Evolutionary conservation across 371 early-diverging fungal species (phyloP).

Genomic region (Actinomortierella wolfii): DNA sequence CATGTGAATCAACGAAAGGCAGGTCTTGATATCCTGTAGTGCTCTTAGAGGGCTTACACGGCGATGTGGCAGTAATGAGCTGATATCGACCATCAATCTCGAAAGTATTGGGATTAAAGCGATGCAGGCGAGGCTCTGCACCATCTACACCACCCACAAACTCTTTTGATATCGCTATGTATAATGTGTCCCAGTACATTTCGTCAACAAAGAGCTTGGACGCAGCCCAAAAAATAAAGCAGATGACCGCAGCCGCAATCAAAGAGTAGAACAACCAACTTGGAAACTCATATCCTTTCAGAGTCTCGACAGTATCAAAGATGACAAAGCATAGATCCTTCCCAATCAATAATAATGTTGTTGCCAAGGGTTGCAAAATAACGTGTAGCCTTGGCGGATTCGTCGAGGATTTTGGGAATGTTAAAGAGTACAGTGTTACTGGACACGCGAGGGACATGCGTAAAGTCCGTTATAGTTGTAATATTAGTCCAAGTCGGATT

Average conservation of each 20-base stretch:
- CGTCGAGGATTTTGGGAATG: slow-evolving; percentile 1
- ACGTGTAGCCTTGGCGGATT: not conserved
- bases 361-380: slow-evolving; percentile 4
- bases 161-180: slow-evolving; percentile 2
- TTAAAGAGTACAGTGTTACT: not conserved
- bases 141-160: not conserved
- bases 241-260: not conserved
- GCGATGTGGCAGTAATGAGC: no score
- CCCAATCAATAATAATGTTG: slow-evolving; percentile 12
- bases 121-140: slow-evolving; percentile 1
- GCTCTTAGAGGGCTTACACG: no score
- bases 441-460: not conserved
- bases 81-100: slow-evolving; percentile 2
- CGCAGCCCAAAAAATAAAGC: slow-evolving; percentile 1
- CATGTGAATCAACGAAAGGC: no score
- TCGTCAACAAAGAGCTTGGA: slow-evolving; percentile 4
- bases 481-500: not conserved
- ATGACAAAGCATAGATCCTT: slow-evolving; percentile 1
- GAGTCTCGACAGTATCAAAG: slow-evolving; percentile 9
- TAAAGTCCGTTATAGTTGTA: not conserved
- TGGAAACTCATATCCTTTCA: slow-evolving; percentile 6
- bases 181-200: slow-evolving; percentile 1
- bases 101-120: not conserved
- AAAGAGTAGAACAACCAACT: not conserved
- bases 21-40: no score